Conservation (phyloP, 768 basidiomycete species). For the Phanerochaete carnosa region DNA sequence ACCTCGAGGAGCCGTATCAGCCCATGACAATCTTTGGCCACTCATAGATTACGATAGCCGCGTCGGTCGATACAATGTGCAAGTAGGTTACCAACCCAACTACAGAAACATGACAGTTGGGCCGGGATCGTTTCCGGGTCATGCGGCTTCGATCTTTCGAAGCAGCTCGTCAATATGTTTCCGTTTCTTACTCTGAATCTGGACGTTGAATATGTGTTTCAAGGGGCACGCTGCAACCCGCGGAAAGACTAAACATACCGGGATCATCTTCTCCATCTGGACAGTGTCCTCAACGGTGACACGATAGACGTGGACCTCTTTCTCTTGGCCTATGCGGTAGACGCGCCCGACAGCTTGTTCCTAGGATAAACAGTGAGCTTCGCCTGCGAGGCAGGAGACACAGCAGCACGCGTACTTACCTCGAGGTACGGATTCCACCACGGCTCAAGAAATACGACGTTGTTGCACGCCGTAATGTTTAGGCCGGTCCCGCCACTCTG, state of each 20-base stretch:
- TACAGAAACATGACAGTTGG: not conserved
- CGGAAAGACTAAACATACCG: not conserved
- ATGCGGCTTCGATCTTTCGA: not conserved
- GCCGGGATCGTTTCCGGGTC: too few species aligned
- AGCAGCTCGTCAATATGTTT: not conserved
- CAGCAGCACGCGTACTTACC: too few species aligned
- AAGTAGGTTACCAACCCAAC: not conserved
- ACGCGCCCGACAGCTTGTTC: constrained; percentile 29
- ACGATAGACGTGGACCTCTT: constrained; percentile 22
- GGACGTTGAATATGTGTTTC: not conserved
- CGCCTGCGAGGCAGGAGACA: too few species aligned
- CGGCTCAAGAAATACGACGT: constrained; percentile 13
- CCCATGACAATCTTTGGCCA: constrained; percentile 31
- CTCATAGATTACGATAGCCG: not conserved
- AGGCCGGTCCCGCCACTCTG: constrained; percentile 9
- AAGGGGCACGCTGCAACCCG: not conserved
- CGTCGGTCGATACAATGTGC: not conserved
- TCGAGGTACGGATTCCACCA: constrained; percentile 18
- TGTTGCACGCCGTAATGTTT: constrained; percentile 14
- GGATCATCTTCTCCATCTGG: constrained; percentile 1
- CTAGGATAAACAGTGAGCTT: too few species aligned
- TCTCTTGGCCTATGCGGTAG: constrained; percentile 30
- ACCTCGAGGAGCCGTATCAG: constrained; percentile 52
- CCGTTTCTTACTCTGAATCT: not conserved
- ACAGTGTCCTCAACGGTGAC: constrained; percentile 6